These are phyloP conservation scores for Metschnikowia santaceciliae DNA, from an alignment of 805 yeast species.

Conservation along the genomic window DNA sequence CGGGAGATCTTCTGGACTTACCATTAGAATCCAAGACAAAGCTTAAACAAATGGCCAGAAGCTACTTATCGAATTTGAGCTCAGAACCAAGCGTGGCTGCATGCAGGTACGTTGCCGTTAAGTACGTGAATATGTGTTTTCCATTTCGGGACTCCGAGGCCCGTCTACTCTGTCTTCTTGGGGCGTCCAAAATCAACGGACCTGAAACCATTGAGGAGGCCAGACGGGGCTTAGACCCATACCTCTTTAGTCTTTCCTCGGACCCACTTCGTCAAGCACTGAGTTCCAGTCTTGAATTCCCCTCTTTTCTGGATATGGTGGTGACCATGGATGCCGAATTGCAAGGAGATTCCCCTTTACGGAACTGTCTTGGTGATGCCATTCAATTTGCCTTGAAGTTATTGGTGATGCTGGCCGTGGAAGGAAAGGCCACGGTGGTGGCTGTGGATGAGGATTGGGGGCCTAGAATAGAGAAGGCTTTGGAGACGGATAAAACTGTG, in stretches of 20 bases:
- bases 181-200: constrained; percentile 52
- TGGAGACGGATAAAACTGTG: constrained; percentile 57
- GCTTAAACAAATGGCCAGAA: constrained; percentile 37
- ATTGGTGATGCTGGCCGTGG: constrained; percentile 61
- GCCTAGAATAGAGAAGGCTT: constrained; percentile 61
- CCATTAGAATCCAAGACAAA: constrained; percentile 34
- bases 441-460: constrained; percentile 74
- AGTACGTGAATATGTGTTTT: constrained; percentile 59
- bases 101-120: constrained; percentile 60
- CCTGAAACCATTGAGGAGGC: constrained; percentile 82
- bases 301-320: constrained; percentile 46
- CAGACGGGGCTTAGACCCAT: constrained; percentile 73
- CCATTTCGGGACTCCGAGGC: constrained; percentile 67
- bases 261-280: constrained; percentile 29
- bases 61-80: constrained; percentile 23
- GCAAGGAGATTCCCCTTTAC: constrained; percentile 10
- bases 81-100: constrained; percentile 19
- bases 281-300: constrained; percentile 47
- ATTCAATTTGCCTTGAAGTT: constrained; percentile 53
- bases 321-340: constrained; percentile 20
- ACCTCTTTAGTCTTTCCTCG: constrained; percentile 32
- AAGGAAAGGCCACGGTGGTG: constrained; percentile 50
- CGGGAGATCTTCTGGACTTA: constrained; percentile 44
- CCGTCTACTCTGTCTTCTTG: constrained; percentile 63
- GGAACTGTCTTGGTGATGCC: constrained; percentile 10